Base-by-base conservation (phyloP, 2,329 filamentous ascomycete genomes). In the Akanthomyces dipterigenus region DNA sequence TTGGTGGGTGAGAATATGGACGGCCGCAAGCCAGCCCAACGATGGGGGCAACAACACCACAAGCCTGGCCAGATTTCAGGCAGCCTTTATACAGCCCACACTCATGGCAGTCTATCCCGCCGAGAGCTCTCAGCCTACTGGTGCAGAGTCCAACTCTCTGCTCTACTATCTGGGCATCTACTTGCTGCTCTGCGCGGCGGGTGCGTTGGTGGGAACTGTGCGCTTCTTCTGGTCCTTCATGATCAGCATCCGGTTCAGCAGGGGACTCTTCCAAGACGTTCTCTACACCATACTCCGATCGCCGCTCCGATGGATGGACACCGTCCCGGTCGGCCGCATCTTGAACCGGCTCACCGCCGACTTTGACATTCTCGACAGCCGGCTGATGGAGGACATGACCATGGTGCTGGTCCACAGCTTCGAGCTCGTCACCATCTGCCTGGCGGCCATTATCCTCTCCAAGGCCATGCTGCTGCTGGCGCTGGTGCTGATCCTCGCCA, bases 311-410 rank as follows among this genome's bases (percentile, higher is more conserved):
- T 92, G 89, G 88, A 80, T 93, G 43, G 90, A 93, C 69, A 93
- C 89, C 0, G 87, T 91, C 0, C 90, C 90, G 0, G 78, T 91
- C 1, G 90, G 90, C 3, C 83, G 89, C 49, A 84, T 93, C 42
- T 77, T 93, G 28, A 93, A 93, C 73, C 82, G 90, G 1, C 91
- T 93, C 70, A 91, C 89, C 0, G 80, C 87, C 3, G 90, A 93
- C 72, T 92, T 93, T 72, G 85, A 87, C 66, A 81, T 85, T 36
- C 82, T 93, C 55, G 90, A 93, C 73, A 86, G 82, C 9, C 80
- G 83, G 40, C 75, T 92, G 54, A 83, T 86, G 6, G 81, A 82
- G 65, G 83, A 89, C 55, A 71, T 91, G 64, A 80, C 79, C 5
- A 84, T 86, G 66, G 80, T 85, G 31, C 74, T 83, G 24, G 81